Conservation (phyloP, 768 basidiomycete genomes). For the Auricularia sp. region DNA sequence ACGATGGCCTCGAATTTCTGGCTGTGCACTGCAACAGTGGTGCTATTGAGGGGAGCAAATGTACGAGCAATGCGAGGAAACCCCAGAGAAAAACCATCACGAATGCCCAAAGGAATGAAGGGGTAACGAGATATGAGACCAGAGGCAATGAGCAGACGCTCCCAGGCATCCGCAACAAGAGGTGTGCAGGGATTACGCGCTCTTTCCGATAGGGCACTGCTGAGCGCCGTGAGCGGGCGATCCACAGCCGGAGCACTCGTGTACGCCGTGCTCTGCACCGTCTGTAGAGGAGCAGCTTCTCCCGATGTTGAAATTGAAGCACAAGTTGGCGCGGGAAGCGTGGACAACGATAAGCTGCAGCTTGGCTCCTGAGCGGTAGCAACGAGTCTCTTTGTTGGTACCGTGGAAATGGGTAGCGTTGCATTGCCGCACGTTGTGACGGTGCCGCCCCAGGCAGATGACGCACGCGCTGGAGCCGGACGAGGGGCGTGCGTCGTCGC, state of each 20-base stretch:
- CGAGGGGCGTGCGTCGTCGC: not conserved
- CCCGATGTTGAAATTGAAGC: constrained; percentile 26
- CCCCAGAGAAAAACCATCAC: constrained; percentile 25
- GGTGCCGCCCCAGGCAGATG: constrained; percentile 25
- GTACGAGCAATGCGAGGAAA: constrained; percentile 23
- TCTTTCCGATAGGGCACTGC: constrained; percentile 29
- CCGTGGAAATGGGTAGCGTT: constrained; percentile 9
- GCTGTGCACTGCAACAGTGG: constrained; percentile 11
- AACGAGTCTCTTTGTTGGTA: constrained; percentile 15
- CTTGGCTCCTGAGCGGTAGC: constrained; percentile 11
- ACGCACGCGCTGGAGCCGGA: constrained; percentile 15
- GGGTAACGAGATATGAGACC: constrained; percentile 20
- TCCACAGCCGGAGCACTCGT: constrained; percentile 26
- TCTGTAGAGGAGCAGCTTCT: constrained; percentile 16
- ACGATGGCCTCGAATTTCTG: constrained; percentile 15
- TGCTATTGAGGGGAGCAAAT: constrained; percentile 23
- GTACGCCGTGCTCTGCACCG: constrained; percentile 8
- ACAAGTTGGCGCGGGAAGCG: constrained; percentile 17
- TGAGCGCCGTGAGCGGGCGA: constrained; percentile 28
- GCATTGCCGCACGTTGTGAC: constrained; percentile 19
- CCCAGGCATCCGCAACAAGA: constrained; percentile 25
- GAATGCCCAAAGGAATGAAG: constrained; percentile 16
- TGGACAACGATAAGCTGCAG: constrained; percentile 13
- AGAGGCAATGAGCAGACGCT: constrained; percentile 9
- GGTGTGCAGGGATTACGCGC: constrained; percentile 21